Evolutionary conservation across 2,329 filamentous ascomycete genomes (phyloP).

Genomic region (Botrytis squamosa): DNA sequence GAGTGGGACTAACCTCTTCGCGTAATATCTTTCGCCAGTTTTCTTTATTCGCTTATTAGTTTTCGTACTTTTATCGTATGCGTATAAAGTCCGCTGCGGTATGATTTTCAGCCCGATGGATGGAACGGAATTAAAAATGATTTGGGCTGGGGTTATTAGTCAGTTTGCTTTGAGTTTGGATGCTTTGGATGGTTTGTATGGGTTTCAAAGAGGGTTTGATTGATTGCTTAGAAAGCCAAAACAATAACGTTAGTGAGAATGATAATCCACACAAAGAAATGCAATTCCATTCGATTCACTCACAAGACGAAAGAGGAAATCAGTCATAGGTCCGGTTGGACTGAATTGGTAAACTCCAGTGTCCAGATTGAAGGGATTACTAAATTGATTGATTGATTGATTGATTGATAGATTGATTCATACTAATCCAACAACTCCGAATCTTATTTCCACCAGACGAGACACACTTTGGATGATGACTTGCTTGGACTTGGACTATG

Average conservation of each 20-base stretch:
- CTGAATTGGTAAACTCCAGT: not conserved
- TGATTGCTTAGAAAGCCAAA: not conserved
- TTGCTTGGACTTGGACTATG: not conserved
- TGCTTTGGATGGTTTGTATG: no score
- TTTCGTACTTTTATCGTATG: not conserved
- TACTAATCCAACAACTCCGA: conserved; percentile 5
- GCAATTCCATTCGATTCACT: not conserved
- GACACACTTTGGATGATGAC: not conserved
- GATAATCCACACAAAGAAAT: not conserved
- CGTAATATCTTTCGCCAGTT: not conserved
- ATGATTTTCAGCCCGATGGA: conserved; percentile 2
- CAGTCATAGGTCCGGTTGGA: not conserved
- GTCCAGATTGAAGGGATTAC: not conserved
- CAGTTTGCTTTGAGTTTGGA: not conserved
- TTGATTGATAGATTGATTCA: not conserved
- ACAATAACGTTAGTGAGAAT: not conserved
- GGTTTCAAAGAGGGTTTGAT: not conserved
- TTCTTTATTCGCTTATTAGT: not conserved
- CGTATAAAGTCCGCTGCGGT: not conserved
- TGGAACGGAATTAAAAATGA: not conserved
- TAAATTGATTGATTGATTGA: not conserved
- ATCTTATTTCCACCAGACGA: conserved; percentile 16
- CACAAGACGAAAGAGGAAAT: not conserved
- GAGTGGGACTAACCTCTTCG: not conserved
- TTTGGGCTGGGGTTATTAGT: no score